These are phyloP conservation scores for Thalia dealbata DNA, from an alignment of 176 grass and related monocot genomes.

Conservation along the genomic window DNA sequence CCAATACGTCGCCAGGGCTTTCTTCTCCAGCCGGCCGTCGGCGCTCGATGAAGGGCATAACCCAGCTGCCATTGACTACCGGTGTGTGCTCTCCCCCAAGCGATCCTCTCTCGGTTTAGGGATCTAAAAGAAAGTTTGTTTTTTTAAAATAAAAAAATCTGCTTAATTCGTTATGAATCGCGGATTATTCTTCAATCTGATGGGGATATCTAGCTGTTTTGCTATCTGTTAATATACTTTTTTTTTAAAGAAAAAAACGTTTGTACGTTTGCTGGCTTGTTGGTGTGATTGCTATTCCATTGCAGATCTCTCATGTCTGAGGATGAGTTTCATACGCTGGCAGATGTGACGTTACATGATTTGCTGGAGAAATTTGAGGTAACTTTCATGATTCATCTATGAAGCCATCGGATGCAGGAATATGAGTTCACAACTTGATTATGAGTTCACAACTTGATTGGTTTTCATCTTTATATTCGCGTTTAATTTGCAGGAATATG, in stretches of 20 bases:
- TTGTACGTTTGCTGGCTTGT: background rate
- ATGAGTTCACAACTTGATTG: background rate
- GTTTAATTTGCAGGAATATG: constrained; percentile 56
- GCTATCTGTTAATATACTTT: background rate
- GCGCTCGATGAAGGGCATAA: constrained; percentile 23
- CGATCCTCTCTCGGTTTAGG: background rate
- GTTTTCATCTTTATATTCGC: background rate
- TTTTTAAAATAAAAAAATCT: background rate
- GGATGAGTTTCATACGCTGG: constrained; percentile 68
- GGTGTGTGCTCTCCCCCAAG: constrained; percentile 24
- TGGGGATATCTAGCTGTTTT: background rate
- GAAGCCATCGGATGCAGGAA: no score
- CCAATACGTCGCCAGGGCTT: constrained; percentile 20
- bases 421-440: background rate
- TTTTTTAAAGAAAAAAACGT: no score
- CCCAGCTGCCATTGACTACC: constrained; percentile 29
- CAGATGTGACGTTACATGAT: constrained; percentile 67
- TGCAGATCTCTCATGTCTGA: constrained; percentile 55
- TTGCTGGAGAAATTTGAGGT: constrained; percentile 79
- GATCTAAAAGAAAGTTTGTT: background rate
- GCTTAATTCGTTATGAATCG: background rate
- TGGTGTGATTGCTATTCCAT: background rate
- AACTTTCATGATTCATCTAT: constrained; percentile 5
- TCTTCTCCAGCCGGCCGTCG: constrained; percentile 36
- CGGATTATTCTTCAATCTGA: background rate